A percentile compares a stretch with the other conserved stretches of the same genome.
phyloP scores from a whole-genome alignment of 192 early-diverging fungal species.

The Backusella westeae region DNA sequence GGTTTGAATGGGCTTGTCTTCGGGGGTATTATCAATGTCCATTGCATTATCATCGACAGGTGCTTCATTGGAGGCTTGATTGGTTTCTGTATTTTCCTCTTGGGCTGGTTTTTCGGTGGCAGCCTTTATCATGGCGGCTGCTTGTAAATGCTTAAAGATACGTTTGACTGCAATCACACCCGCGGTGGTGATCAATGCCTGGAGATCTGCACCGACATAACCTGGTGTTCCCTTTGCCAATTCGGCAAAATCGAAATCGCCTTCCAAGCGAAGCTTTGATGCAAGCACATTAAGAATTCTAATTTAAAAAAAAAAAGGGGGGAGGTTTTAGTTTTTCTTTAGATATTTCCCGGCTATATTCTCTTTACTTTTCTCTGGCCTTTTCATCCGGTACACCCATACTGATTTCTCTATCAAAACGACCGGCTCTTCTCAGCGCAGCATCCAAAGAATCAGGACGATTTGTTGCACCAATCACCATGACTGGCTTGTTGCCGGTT shows the following conservation, averaged over 20 bases:
- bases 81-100: constrained; percentile 14
- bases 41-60: neutral
- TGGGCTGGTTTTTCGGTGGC: constrained; percentile 33
- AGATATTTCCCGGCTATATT: neutral
- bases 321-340: neutral
- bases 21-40: constrained; percentile 4
- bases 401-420: constrained; percentile 86
- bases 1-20: constrained; percentile 20
- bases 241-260: constrained; percentile 77
- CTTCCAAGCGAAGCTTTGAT: constrained; percentile 73
- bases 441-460: constrained; percentile 85
- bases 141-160: constrained; percentile 52
- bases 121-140: constrained; percentile 23
- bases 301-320: neutral
- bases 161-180: constrained; percentile 91
- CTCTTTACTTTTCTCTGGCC: constrained; percentile 71
- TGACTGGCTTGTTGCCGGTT: constrained; percentile 79
- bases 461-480: constrained; percentile 92
- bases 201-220: constrained; percentile 97
- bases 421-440: constrained; percentile 77
- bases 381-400: constrained; percentile 90
- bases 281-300: constrained; percentile 79
- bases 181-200: constrained; percentile 85
- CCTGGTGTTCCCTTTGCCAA: constrained; percentile 94
- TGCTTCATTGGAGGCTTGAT: neutral